Evolutionary conservation across 2,329 filamentous ascomycete genomes (phyloP), one percentile per base, ranked within the genome.

Genomic region (Trichoderma semiorbis): DNA sequence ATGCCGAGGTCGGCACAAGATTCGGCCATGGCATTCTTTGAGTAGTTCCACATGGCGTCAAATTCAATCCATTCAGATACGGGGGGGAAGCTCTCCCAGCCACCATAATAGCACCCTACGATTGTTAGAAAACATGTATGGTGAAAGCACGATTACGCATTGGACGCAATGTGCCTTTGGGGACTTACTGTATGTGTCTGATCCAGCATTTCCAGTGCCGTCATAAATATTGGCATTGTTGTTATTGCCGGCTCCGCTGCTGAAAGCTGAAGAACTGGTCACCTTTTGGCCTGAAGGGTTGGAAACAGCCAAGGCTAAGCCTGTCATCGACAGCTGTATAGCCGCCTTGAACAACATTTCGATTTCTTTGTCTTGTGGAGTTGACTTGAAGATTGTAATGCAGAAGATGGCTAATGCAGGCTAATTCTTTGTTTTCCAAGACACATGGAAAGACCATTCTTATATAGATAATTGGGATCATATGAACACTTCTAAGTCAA

Each of bases 21-120:
- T 7, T 60, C 26, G 21, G 65, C 53, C 65, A 68, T 60, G 10
- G 65, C 65, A 60, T 30, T 47, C 24, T 68, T 68, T 18, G 65
- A 68, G 65, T 60, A 47, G 34, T 68, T 68, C 65, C 65, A 68
- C 65, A 68, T 68, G 12, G 65, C 65, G 21, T 68, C 65, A 10
- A 68, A 68, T 24, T 58, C 53, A 32, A 68, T 39, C 65, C 65
- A 68, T 60, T 68, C 18, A 32, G 65, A 68, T 7, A 47, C 53
- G 0, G 65, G 65, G 12, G 65, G 65, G 5, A 68, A 68, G 53
- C 24, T 60, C 26, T 60, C 7, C 65, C 53, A 60, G 36, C 65
- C 65, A 10, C 65, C 65, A 60, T 58, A 60, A 47, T 68, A 68
- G 18, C 65, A 68, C 24, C 12, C 65, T 68, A 8, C n/a, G 16